Conservation (phyloP, 768 basidiomycete genomes). For the Serendipita vermifera region DNA sequence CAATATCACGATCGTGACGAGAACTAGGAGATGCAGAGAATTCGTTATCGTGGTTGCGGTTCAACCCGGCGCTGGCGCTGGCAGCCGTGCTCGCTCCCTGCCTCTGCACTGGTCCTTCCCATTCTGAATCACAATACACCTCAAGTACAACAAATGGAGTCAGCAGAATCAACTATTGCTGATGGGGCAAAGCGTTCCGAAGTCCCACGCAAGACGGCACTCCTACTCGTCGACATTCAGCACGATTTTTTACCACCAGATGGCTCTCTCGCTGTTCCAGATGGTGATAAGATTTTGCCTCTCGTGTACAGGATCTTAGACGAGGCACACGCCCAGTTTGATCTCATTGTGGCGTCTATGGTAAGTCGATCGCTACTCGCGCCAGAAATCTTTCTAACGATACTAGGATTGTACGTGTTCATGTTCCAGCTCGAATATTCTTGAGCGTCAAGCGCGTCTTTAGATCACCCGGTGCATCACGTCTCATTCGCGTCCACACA, state of each 20-base stretch:
- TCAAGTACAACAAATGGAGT: too few relatives aligned
- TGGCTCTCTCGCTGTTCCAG: constrained; percentile 59
- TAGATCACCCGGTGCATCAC: constrained; percentile 36
- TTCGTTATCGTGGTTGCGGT: neutral
- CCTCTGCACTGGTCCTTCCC: too few relatives aligned
- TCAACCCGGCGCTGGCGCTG: too few relatives aligned
- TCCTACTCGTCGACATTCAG: constrained; percentile 69
- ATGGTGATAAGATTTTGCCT: constrained; percentile 44
- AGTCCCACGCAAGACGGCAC: constrained; percentile 27
- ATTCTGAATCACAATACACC: too few relatives aligned
- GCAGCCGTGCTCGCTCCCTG: too few relatives aligned
- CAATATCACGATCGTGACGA: neutral
- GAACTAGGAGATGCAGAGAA: neutral
- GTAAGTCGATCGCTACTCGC: constrained; percentile 18
- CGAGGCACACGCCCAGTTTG: constrained; percentile 20
- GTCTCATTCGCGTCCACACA: constrained; percentile 56
- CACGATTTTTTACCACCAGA: constrained; percentile 59
- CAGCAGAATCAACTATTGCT: too few relatives aligned
- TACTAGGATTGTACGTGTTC: constrained; percentile 24
- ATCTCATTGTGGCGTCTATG: constrained; percentile 28
- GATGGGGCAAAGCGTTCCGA: too few relatives aligned
- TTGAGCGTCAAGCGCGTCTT: too few relatives aligned
- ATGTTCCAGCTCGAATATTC: neutral
- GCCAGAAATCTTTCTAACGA: neutral
- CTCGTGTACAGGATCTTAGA: constrained; percentile 45